Conservation (phyloP, 2,329 filamentous ascomycete genomes). For the Phialophora expanda region DNA sequence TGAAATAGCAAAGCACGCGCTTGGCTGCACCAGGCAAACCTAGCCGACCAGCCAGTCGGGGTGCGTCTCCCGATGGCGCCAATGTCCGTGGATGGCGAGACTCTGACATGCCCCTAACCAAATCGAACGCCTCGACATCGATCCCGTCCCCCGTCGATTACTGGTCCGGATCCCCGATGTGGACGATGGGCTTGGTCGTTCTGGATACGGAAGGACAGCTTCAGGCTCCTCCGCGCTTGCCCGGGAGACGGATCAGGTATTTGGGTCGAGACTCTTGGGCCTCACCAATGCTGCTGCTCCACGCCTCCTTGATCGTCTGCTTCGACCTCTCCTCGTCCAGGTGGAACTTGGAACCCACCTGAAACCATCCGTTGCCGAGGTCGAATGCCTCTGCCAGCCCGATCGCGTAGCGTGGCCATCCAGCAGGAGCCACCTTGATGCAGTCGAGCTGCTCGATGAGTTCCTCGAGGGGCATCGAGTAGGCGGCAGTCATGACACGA, state of each 20-base stretch:
- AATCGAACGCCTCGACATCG: neutral
- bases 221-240: conserved; percentile 5
- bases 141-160: neutral
- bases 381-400: conserved; percentile 64
- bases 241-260: conserved; percentile 34
- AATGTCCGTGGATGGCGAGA: conserved; percentile 13
- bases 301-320: conserved; percentile 61
- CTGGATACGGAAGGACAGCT: too few relatives aligned
- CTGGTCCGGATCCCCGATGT: neutral
- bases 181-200: neutral
- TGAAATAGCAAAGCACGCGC: conserved; percentile 12
- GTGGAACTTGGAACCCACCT: conserved; percentile 59
- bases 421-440: conserved; percentile 47
- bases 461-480: conserved; percentile 56
- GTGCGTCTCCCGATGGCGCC: neutral
- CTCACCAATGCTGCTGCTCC: conserved; percentile 57
- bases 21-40: conserved; percentile 8
- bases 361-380: conserved; percentile 64
- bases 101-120: neutral
- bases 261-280: conserved; percentile 33
- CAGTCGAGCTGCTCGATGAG: conserved; percentile 66
- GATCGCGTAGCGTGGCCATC: conserved; percentile 43
- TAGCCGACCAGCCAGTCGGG: conserved; percentile 20
- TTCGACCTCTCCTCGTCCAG: conserved; percentile 58
- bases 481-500: conserved; percentile 62